Base-by-base conservation (phyloP, 1,139 yeast genomes). In the Lodderomyces pseudojiufengensis region DNA sequence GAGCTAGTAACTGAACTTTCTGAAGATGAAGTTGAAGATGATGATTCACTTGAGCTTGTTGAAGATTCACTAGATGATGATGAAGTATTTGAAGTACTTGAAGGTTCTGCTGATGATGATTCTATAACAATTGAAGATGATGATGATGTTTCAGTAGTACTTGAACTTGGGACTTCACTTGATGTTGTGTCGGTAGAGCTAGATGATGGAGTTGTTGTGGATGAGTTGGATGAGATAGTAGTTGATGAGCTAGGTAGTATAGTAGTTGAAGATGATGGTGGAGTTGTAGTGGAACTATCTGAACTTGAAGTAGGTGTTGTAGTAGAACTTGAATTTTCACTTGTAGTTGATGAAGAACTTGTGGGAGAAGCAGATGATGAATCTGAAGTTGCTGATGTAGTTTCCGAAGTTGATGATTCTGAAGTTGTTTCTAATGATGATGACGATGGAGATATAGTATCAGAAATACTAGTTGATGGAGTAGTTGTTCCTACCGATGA, bases 271-370 rank as follows among this genome's bases (percentile, higher is more conserved):
- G 38, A 31, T 5, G 24, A 25, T 23, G 39, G 24, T 15, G 33
- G 23, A 16, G 11, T 23, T 21, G 33, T 22, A 7, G 42, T 27
- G n/a, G 41, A 38, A 11, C 39, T 18, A 3, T 31, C 28, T 9
- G 44, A 32, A 3, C 37, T 30, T 10, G 42, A 27, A 27, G 5
- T 8, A 5, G 44, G 30, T 3, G 37, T 30, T 10, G 42, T 24
- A 27, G 5, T 8, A 5, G 29, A 27, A 27, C 20, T 14, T 7
- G 9, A 27, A 15, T 15, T 30, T 27, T 27, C 30, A 27, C 23
- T 27, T 3, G 22, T 27, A 20, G 24, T 14, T 9, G 20, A 27
- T 11, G 29, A 27, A 15, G 21, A 27, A 13, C 18, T 13, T 30
- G 33, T n/a, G 5, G 33, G 9, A 5, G 31, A 30, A 10, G 18